Evolutionary conservation across 2,329 filamentous ascomycete genomes (phyloP), one percentile per base, ranked within the genome.

Genomic region (Ploettnerulaceae sp.): DNA sequence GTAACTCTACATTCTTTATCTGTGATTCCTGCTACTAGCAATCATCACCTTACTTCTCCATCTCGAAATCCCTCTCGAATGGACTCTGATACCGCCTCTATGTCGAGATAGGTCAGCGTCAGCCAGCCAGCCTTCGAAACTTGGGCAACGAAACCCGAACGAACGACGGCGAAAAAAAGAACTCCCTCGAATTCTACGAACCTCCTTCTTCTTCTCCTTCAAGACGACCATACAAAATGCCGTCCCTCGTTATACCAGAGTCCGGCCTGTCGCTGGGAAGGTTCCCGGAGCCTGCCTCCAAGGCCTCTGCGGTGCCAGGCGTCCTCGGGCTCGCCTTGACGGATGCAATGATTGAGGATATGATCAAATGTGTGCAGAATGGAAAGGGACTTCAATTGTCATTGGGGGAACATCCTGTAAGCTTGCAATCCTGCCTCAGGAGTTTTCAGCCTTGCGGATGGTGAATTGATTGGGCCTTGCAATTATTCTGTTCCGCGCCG

Each of bases 341-440:
- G 56, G 73, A 81, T 61, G 69, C 68, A 60, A 69, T 79, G 41
- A 75, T 84, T 57, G 76, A 81, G 61, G 71, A 77, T 52, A 76
- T 84, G 73, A 81, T 84, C 55, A 71, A 71, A 62, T 77, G 74
- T 58, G 71, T 77, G 29, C 74, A 75, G 57, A 71, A 73, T 67
- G 77, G 77, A 40, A 71, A 76, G 45, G 68, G 72, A 35, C 71
- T 83, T 43, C 70, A 77, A 57, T 67, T 84, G 57, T 72, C 75
- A 4, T 64, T 84, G 51, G 80, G 80, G 31, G 70, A 68, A 58
- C 71, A 66, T 57, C 79, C 79, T 28, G 80, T 84, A 76, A 72
- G 79, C 72, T 52, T 47, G 41, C 51, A 48, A 52, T 43, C 36
- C 38, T 36, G 3, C 26, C 25, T 46, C 48, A 21, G 25, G 26